Conservation (phyloP, 208 protist genomes). For the Acanthamoeba lugdunensis region DNA sequence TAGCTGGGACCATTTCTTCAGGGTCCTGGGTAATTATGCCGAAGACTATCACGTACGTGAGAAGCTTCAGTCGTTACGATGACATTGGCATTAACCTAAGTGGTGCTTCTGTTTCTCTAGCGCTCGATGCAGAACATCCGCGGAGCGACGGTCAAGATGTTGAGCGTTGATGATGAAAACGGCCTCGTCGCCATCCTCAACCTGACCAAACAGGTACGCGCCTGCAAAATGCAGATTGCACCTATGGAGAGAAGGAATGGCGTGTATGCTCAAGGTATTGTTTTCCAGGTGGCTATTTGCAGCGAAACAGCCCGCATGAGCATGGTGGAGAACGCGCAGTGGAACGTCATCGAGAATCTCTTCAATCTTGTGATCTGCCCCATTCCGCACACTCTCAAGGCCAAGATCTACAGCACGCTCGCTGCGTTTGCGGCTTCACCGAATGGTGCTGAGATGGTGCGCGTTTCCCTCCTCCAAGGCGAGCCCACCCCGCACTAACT, state of each 20-base stretch:
- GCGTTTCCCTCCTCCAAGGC: too few relatives aligned
- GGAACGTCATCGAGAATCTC: constrained; percentile 19
- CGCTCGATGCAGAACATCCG: constrained; percentile 28
- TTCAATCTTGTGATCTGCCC: constrained; percentile 33
- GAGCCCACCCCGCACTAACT: not conserved
- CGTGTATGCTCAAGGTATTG: not conserved
- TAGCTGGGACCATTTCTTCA: constrained; percentile 66
- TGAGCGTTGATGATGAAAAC: not conserved
- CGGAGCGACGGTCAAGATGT: not conserved
- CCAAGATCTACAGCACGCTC: constrained; percentile 45
- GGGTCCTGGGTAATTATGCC: not conserved
- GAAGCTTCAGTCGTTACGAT: not conserved
- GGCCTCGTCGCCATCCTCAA: constrained; percentile 53
- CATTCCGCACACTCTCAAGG: constrained; percentile 48
- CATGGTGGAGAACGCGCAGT: constrained; percentile 47
- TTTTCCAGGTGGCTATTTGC: not conserved
- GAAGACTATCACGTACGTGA: constrained; percentile 12
- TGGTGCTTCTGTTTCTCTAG: not conserved
- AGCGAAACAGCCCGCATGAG: not conserved
- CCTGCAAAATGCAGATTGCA: not conserved
- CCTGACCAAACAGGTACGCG: constrained; percentile 35
- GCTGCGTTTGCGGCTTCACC: constrained; percentile 23
- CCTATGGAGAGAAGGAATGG: not conserved
- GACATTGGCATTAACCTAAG: not conserved
- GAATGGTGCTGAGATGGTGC: not conserved